phyloP scores from a whole-genome alignment of 768 basidiomycete genomes.

The Boletus barrowsii region DNA sequence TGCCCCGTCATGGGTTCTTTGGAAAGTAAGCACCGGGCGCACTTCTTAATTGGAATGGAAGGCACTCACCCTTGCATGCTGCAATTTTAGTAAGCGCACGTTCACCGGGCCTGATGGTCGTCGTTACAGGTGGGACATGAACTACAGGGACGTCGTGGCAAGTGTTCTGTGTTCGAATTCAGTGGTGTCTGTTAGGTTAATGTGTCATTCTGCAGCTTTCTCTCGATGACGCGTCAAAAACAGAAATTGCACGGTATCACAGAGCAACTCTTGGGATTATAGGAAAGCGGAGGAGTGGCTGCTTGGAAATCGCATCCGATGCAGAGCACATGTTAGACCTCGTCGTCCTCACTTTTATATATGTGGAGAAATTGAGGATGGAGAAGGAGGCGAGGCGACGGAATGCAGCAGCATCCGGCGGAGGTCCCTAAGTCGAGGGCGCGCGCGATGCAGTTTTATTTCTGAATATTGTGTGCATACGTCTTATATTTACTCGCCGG shows the following conservation, averaged over 20 bases:
- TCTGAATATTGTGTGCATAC: too few relatives aligned
- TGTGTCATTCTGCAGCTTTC: conserved; percentile 11
- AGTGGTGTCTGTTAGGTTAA: neutral
- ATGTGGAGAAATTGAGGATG: conserved; percentile 30
- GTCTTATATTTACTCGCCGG: too few relatives aligned
- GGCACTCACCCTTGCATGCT: neutral
- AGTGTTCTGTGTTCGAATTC: neutral
- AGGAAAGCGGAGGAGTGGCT: conserved; percentile 18
- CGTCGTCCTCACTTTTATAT: conserved; percentile 30
- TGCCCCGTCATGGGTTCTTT: conserved; percentile 17
- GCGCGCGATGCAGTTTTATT: too few relatives aligned
- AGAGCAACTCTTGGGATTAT: conserved; percentile 24
- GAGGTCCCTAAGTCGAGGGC: conserved; percentile 10
- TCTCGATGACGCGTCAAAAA: conserved; percentile 12
- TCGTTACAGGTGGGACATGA: conserved; percentile 32
- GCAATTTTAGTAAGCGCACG: conserved; percentile 16
- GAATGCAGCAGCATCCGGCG: conserved; percentile 4
- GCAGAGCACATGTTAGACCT: conserved; percentile 25
- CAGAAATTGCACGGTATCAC: conserved; percentile 21
- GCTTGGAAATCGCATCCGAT: conserved; percentile 21
- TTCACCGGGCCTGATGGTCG: conserved; percentile 34
- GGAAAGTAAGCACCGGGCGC: conserved; percentile 8
- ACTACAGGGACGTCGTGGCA: conserved; percentile 9
- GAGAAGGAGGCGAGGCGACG: conserved; percentile 18
- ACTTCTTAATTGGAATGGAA: neutral